Evolutionary conservation across 495 filamentous ascomycete genomes (phyloP).

Genomic region (Platismatia glauca): DNA sequence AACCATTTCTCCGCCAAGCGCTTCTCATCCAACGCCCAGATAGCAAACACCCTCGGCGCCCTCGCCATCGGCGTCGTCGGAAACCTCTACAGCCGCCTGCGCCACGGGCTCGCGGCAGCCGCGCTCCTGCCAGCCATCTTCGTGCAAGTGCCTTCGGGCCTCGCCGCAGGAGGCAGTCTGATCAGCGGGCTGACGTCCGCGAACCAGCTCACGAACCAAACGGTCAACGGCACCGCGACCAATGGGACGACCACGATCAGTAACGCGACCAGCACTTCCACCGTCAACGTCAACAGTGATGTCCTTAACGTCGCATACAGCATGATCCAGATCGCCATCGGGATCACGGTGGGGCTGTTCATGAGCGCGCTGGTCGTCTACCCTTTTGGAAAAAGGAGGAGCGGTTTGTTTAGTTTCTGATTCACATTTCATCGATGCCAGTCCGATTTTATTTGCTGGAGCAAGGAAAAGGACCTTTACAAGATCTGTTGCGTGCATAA

Average conservation of each 20-base stretch:
- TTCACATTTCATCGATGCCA: not conserved
- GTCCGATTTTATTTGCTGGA: not conserved
- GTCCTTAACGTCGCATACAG: constrained; percentile 78
- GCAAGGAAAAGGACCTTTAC: too few relatives aligned
- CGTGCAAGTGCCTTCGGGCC: constrained; percentile 83
- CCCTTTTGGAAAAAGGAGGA: constrained; percentile 82
- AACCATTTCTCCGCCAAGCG: constrained; percentile 68
- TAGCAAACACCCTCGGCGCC: constrained; percentile 77
- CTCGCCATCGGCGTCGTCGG: constrained; percentile 79
- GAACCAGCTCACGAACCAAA: constrained; percentile 54
- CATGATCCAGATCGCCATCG: constrained; percentile 89
- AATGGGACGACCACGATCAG: constrained; percentile 40
- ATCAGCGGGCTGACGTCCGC: constrained; percentile 79
- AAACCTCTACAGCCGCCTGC: constrained; percentile 78
- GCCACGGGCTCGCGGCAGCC: constrained; percentile 77
- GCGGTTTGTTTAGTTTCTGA: constrained; percentile 81
- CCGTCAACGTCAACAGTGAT: constrained; percentile 46
- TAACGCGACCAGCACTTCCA: constrained; percentile 33
- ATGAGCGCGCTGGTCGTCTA: constrained; percentile 80
- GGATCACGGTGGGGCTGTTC: constrained; percentile 85
- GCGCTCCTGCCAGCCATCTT: constrained; percentile 90
- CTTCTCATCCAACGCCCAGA: constrained; percentile 69
- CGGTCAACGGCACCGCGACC: constrained; percentile 25
- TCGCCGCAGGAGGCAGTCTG: constrained; percentile 75
- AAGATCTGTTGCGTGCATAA: too few relatives aligned